phyloP scores from a whole-genome alignment of 257 asterid species.

The Eucommia ulmoides region DNA sequence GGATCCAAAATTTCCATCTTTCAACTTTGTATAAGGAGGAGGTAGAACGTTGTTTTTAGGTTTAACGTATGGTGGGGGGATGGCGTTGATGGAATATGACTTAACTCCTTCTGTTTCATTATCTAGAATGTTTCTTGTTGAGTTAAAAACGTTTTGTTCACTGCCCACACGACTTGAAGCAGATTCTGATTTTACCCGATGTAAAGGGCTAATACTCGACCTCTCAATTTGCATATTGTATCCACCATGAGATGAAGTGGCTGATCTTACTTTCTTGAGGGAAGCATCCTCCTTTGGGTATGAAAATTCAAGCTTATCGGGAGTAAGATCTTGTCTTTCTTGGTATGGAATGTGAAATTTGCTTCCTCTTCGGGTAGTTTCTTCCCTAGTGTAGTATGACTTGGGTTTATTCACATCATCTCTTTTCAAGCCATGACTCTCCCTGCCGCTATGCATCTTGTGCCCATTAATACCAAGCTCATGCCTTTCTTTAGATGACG shows the following conservation, averaged over 20 bases:
- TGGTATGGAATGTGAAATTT: conserved; percentile 14
- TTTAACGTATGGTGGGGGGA: conserved; percentile 75
- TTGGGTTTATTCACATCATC: conserved; percentile 27
- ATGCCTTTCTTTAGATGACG: conserved; percentile 23
- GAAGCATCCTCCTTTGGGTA: conserved; percentile 21
- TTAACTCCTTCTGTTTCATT: conserved; percentile 31
- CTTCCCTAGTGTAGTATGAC: conserved; percentile 19
- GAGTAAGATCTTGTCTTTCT: conserved; percentile 25
- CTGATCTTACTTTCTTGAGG: conserved; percentile 25
- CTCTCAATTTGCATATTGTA: conserved; percentile 18
- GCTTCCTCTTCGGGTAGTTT: conserved; percentile 20
- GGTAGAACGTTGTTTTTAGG: conserved; percentile 33
- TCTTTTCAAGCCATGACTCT: conserved; percentile 22
- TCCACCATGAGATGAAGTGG: conserved; percentile 27
- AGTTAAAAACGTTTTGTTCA: conserved; percentile 14
- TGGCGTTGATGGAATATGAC: conserved; percentile 21
- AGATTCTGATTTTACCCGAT: conserved; percentile 21
- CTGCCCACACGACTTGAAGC: conserved; percentile 12
- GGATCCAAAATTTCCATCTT: conserved; percentile 31
- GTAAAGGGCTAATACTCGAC: conserved; percentile 14
- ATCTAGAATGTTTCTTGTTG: conserved; percentile 16
- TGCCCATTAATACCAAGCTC: conserved; percentile 20
- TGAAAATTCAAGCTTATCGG: conserved; percentile 18
- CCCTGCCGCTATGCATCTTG: conserved; percentile 17
- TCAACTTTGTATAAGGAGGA: conserved; percentile 57